Percentiles rank a stretch among this genome's conserved stretches.
phyloP scores from a whole-genome alignment of 1,284 basidiomycete species.

The Phellinidium pouzarii region DNA sequence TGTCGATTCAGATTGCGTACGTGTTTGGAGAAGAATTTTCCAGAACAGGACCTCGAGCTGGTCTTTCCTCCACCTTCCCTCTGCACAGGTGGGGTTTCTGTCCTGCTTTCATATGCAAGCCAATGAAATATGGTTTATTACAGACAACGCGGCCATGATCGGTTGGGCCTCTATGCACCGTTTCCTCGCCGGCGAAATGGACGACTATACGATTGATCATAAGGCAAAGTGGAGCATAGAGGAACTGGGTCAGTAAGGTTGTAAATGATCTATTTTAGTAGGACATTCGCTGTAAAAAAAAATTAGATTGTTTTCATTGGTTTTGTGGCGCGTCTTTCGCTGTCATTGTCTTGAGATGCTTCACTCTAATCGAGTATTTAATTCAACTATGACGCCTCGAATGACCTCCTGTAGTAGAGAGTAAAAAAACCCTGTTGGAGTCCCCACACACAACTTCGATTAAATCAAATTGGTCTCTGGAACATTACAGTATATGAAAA shows the following conservation, averaged over 20 bases:
- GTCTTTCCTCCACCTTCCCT: slow-evolving; percentile 68
- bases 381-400: too few relatives aligned
- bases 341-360: too few relatives aligned
- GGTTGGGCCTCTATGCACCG: slow-evolving; percentile 83
- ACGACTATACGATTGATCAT: slow-evolving; percentile 55
- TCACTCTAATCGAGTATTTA: too few relatives aligned
- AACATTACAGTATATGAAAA: too few relatives aligned
- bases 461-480: too few relatives aligned
- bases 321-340: too few relatives aligned
- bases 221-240: slow-evolving; percentile 68
- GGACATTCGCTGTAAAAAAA: too few relatives aligned
- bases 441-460: too few relatives aligned
- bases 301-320: too few relatives aligned
- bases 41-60: slow-evolving; percentile 32
- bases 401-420: too few relatives aligned
- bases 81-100: slow-evolving; percentile 63
- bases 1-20: slow-evolving; percentile 34
- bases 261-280: too few relatives aligned
- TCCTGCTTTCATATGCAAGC: neutral
- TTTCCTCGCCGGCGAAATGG: slow-evolving; percentile 59
- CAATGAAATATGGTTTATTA: slow-evolving; percentile 10
- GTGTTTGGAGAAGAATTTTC: slow-evolving; percentile 32
- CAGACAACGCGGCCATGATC: slow-evolving; percentile 95
- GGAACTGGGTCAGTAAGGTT: slow-evolving; percentile 25
- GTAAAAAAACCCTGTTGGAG: too few relatives aligned